Evolutionary conservation across 345 rosid genomes (phyloP).

Genomic region (Iberis pinnata): DNA sequence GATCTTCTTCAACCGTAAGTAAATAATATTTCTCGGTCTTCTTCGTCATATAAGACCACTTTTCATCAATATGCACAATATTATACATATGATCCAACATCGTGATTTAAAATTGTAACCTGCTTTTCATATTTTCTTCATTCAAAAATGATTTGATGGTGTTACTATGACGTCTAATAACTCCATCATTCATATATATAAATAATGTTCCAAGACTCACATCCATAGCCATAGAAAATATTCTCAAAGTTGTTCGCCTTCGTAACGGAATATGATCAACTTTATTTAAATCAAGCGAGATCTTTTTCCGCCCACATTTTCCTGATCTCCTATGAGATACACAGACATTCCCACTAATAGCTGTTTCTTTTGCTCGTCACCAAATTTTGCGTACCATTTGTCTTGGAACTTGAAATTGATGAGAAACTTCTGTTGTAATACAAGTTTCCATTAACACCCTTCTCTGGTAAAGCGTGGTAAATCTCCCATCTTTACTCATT

Average conservation of each 20-base stretch:
- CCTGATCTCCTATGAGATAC: not conserved
- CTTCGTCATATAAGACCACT: not conserved
- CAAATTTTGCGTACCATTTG: not conserved
- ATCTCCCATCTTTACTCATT: not conserved
- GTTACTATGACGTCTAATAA: not conserved
- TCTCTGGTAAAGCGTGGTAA: not conserved
- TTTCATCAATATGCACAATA: not conserved
- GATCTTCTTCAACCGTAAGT: not conserved
- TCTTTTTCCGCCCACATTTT: not conserved
- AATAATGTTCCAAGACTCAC: not conserved
- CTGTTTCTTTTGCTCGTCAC: not conserved
- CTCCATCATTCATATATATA: not conserved
- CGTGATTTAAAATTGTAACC: not conserved
- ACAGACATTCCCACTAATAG: not conserved
- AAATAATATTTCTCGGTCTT: not conserved
- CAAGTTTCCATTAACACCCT: not conserved
- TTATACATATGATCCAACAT: not conserved
- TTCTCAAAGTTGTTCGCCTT: not conserved
- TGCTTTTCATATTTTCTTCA: not conserved
- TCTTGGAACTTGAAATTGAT: not conserved
- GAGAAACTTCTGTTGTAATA: not conserved
- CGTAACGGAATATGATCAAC: not conserved
- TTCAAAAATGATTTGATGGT: not conserved
- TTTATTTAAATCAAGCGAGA: too few relatives aligned
- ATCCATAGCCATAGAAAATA: not conserved